Base-by-base conservation (phyloP, 23 red algal species). In the Agarophyton chilense region DNA sequence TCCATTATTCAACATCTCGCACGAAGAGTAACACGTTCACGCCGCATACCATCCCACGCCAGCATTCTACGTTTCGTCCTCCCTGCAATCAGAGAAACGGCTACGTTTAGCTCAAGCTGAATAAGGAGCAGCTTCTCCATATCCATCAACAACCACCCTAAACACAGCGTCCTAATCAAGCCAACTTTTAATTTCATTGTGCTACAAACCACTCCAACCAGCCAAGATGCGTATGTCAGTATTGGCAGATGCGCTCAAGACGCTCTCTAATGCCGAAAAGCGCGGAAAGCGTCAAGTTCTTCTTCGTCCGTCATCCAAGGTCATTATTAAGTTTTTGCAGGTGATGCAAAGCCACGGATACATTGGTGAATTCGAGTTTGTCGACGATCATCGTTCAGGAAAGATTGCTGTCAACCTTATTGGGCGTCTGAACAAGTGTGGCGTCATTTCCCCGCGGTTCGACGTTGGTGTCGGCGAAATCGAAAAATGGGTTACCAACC, bases 331-430 rank as follows among this genome's bases (percentile, higher is more conserved):
- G 79, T 92, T 99, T 70, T 61, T 99, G 75, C 97, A 95, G 60
- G 80, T 99, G 72, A 93, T 99, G 93, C 97, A 99, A 72, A 94
- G 46, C 52, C 95, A 98, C 81, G 95, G 97, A 21, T 99, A 99
- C 90, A 96, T 99, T 51, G 97, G 97, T 52, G 97, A 99, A 75
- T 99, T 99, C 79, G 93, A 90, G 54, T 47, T 72, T 57, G 90
- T 99, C 14, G 97, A 99, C 58, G 97, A 99, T 77, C 97, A 99
- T 61, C 92, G 97, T 25, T 46, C 90, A 0, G 93, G 93, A 14
- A 99, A 99, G 92, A 94, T 99, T 51, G 97, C 96, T 10, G 97
- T 99, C 82, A 94, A 94, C 39, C 89, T 99, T 52, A 95, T 94
- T 32, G 97, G 97, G n/a, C 86, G 97, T 47, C 83, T 99, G 63